Base-by-base conservation (phyloP, 345 rosid species). In the Barbarea vulgaris region DNA sequence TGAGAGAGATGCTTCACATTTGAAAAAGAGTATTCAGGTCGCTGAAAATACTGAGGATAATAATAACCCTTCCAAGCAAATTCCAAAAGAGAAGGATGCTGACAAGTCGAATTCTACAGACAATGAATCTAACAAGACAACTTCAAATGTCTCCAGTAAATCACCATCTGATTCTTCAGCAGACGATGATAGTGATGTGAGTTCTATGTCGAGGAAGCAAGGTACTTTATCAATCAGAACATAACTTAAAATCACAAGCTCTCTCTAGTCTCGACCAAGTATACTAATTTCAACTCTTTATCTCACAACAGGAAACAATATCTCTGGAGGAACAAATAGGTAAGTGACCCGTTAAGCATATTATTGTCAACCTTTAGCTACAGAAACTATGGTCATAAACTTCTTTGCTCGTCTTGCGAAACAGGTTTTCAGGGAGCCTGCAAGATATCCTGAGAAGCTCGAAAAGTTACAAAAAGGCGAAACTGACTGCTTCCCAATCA, bases 121-220 rank as follows among this genome's bases (percentile, higher is more conserved):
- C 9, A 80, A 59, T 47, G 78, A 70, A 65, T 39, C 52, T n/a
- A n/a, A n/a, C 31, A 79, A 70, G 52, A 58, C 67, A 42, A 37
- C 75, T 67, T 86, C 93, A n/a, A 80, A 81, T 78, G 64, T 79
- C 25, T 85, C 89, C 74, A 83, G 87, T 50, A 82, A 83, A 83
- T 72, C 95, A 59, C 96, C 93, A 53, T 86, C 85, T 0, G 73
- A 81, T 72, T 44, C 19, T 44, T 83, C 86, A 33, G 66, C 86
- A 19, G 88, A 81, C 67, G 84, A 79, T 24, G 90, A 85, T 59
- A 91, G 88, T 63, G 81, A 80, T 46, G 79, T 79, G 47, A 81
- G 75, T 33, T 66, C 66, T 33, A 80, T 64, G 80, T 80, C 77
- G 5, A 39, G 73, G 18, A 64, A 55, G 74, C 82, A 72, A 84